These are phyloP conservation scores for Triticum turgidum DNA, from an alignment of 176 grass and related monocot genomes.

Conservation along the genomic window DNA sequence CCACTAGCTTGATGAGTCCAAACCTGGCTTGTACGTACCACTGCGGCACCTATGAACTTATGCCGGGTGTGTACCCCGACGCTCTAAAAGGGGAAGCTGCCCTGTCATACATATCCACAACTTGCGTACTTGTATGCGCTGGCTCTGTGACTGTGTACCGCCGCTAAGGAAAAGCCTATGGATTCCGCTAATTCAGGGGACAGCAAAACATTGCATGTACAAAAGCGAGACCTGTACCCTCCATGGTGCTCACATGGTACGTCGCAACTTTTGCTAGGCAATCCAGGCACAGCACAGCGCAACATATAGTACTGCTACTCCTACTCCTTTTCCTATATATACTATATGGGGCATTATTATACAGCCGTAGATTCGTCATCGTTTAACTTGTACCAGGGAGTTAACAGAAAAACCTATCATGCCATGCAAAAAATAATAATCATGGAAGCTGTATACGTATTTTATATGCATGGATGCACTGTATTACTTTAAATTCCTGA, in stretches of 20 bases:
- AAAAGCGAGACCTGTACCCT: conserved; percentile 10
- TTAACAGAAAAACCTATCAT: background rate
- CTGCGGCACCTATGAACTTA: conserved; percentile 17
- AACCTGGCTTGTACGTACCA: background rate
- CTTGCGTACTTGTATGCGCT: background rate
- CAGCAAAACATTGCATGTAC: conserved; percentile 20
- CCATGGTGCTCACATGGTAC: conserved; percentile 24
- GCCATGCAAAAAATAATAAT: too few species aligned
- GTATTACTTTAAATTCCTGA: background rate
- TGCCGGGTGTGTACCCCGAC: background rate
- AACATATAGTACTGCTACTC: background rate
- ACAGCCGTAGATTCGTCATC: background rate
- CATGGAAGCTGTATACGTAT: background rate
- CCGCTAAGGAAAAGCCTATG: background rate
- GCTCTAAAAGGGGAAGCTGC: background rate
- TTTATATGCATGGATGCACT: too few species aligned
- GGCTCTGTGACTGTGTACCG: conserved; percentile 12
- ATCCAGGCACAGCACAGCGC: background rate
- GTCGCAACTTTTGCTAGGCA: conserved; percentile 32
- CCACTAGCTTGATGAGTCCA: background rate
- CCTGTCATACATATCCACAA: background rate
- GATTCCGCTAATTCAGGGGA: conserved; percentile 17
- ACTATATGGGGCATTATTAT: background rate
- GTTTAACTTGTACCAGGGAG: background rate
- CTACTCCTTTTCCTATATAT: too few species aligned